Evolutionary conservation across 805 yeast species (phyloP), one percentile per base, ranked within the genome.

Genomic region (Teunomyces gatunensis): DNA sequence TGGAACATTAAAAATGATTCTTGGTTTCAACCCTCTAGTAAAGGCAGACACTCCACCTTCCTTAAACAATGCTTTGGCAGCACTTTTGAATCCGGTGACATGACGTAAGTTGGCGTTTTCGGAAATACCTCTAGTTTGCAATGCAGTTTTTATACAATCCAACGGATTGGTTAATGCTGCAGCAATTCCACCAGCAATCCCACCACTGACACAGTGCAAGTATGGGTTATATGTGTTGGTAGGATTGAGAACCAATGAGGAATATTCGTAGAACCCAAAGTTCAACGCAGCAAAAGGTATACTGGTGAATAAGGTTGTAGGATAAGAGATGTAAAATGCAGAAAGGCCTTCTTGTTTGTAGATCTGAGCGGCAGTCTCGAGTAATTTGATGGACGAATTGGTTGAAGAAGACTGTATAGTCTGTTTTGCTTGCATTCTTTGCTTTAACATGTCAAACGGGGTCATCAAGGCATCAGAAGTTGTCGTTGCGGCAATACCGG

Each of bases 391-490:
- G 15, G 71, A 65, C 50, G 61, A 44, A 52, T 65, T 46, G 17
- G 40, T 11, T 17, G 55, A 40, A 5, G 49, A 20, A 4, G 46
- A 18, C 29, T 32, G 25, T 23, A 41, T 28, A 15, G 48, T n/a
- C 21, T 20, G 30, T 29, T 27, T 36, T 21, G 45, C 32, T 68
- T 92, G 99, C 96, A 92, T 90, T 68, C 98, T 79, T 71, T 92
- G 99, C 65, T 92, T 92, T 48, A 94, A 73, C 23, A 92, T 95
- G 61, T 92, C 99, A 60, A 92, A 92, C 27, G 99, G 99, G 53
- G 94, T 92, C 98, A 92, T 92, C 55, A 94, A 75, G 1, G 97
- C 97, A 67, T 92, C 98, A 3, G 92, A 84, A 1, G 94, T 87
- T n/a, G 83, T 81, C 3, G 97, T 92, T 13, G 97, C 98, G 7